Conservation (phyloP, 192 early-diverging fungal genomes). For the Backusella westeae region DNA sequence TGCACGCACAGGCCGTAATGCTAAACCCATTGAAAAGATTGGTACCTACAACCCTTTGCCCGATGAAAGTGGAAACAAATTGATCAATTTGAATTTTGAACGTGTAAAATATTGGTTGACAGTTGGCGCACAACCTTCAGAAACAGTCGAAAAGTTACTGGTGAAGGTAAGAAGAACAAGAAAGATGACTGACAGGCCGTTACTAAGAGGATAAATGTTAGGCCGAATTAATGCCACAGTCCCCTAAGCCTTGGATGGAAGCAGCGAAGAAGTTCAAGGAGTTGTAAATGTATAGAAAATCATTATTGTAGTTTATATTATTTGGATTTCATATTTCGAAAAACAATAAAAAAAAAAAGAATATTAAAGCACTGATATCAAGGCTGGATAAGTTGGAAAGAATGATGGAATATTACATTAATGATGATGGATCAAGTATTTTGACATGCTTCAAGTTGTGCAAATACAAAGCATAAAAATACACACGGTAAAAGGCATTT, state of each 20-base stretch:
- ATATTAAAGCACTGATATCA: background rate
- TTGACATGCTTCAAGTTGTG: too few species aligned
- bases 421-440: too few species aligned
- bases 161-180: constrained; percentile 58
- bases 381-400: too few species aligned
- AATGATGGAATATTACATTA: too few species aligned
- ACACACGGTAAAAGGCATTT: too few species aligned
- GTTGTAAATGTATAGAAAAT: constrained; percentile 10
- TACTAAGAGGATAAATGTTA: background rate
- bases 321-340: background rate
- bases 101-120: constrained; percentile 97
- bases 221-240: constrained; percentile 35
- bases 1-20: constrained; percentile 71
- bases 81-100: constrained; percentile 81
- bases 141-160: constrained; percentile 84
- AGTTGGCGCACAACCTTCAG: constrained; percentile 94
- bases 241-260: constrained; percentile 35
- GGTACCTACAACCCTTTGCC: constrained; percentile 92
- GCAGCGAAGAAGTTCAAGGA: constrained; percentile 23
- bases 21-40: constrained; percentile 88
- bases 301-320: background rate
- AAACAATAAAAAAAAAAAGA: background rate
- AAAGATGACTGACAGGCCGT: background rate
- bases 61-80: constrained; percentile 71
- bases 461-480: too few species aligned